These are phyloP conservation scores for Kazachstania viticola DNA, from an alignment of 805 yeast genomes.

Conservation along the genomic window DNA sequence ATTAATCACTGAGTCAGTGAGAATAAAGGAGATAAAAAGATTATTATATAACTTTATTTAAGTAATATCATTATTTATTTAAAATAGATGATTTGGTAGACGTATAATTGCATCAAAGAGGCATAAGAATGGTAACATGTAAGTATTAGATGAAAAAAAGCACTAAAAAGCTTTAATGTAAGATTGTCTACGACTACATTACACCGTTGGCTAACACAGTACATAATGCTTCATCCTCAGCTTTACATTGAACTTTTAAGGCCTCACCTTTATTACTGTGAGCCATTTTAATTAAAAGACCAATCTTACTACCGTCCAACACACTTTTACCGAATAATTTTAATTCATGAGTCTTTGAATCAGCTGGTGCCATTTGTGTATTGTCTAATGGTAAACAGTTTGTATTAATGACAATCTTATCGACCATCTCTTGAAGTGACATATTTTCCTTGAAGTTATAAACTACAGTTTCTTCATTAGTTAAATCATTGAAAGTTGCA, in stretches of 20 bases:
- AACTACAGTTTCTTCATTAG: slow-evolving; percentile 51
- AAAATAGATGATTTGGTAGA: neutral
- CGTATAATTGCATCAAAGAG: too few species aligned
- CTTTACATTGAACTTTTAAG: slow-evolving; percentile 49
- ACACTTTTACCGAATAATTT: slow-evolving; percentile 73
- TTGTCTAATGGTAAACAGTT: slow-evolving; percentile 67
- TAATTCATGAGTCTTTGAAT: slow-evolving; percentile 50
- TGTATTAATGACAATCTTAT: slow-evolving; percentile 39
- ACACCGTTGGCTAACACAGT: slow-evolving; percentile 21
- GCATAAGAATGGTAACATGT: too few species aligned
- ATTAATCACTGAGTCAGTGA: too few species aligned
- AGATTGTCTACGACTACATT: slow-evolving; percentile 8
- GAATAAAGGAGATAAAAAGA: too few species aligned
- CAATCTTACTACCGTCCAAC: slow-evolving; percentile 28
- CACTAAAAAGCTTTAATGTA: too few species aligned
- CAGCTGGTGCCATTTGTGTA: slow-evolving; percentile 49
- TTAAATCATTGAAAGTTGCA: slow-evolving; percentile 60
- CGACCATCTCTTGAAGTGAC: slow-evolving; percentile 44
- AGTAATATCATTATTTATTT: slow-evolving; percentile 1
- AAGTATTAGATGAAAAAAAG: neutral
- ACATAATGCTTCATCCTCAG: slow-evolving; percentile 33
- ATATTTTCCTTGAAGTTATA: slow-evolving; percentile 45
- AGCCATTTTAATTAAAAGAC: slow-evolving; percentile 45
- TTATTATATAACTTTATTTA: too few species aligned
- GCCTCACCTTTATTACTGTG: slow-evolving; percentile 37